Conservation (phyloP, 1,139 yeast genomes). For the Citeromyces hawaiiensis region DNA sequence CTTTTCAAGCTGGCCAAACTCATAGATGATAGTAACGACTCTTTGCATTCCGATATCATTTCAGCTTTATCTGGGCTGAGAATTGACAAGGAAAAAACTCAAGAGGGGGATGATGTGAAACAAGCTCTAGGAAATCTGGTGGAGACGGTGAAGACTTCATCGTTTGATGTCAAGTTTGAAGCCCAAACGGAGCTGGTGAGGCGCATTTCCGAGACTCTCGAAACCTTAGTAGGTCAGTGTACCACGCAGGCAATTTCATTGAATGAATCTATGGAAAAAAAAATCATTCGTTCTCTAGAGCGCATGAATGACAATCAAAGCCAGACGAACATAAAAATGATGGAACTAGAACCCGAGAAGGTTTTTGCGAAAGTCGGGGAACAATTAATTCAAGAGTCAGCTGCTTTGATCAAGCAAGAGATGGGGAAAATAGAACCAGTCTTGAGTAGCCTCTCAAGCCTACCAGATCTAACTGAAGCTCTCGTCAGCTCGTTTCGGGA, state of each 20-base stretch:
- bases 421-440: background rate
- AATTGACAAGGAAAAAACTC: background rate
- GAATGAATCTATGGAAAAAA: no score
- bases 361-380: background rate
- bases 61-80: background rate
- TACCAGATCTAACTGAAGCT: background rate
- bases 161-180: background rate
- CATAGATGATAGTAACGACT: background rate
- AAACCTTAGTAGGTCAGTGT: background rate
- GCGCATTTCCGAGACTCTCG: background rate
- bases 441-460: background rate
- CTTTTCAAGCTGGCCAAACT: background rate
- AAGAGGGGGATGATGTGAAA: background rate
- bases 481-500: background rate
- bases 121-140: background rate
- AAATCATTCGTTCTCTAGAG: background rate
- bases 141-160: background rate
- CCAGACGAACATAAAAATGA: background rate
- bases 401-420: background rate
- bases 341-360: background rate
- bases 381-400: background rate
- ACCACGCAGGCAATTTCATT: background rate
- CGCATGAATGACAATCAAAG: background rate
- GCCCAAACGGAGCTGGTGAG: background rate
- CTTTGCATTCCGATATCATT: background rate